A percentile compares a stretch with the other conserved stretches of the same genome.
These are phyloP conservation scores for Kwoniella bestiolae DNA, from an alignment of 768 basidiomycete genomes.

Conservation along the genomic window DNA sequence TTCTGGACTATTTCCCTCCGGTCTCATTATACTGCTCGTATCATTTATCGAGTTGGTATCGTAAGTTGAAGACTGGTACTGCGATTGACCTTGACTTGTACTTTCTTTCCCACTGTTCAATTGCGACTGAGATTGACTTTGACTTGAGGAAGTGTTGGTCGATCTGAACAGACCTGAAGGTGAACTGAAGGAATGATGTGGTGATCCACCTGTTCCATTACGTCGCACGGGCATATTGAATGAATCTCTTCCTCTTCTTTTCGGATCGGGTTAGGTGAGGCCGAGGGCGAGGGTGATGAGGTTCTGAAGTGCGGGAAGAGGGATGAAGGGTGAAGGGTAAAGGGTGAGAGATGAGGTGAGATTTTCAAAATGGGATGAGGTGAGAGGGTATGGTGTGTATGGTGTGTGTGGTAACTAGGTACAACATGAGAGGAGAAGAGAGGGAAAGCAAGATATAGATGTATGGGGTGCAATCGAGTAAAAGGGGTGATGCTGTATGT, in stretches of 20 bases:
- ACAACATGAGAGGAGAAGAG: background rate
- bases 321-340: background rate
- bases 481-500: background rate
- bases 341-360: slow-evolving; percentile 2
- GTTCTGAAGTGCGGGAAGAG: background rate
- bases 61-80: background rate
- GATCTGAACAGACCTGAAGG: slow-evolving; percentile 15
- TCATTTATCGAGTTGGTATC: slow-evolving; percentile 20
- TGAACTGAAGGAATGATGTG: slow-evolving; percentile 26
- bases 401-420: background rate
- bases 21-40: slow-evolving; percentile 16
- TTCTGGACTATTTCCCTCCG: slow-evolving; percentile 55
- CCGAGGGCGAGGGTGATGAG: background rate
- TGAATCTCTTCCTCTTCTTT: background rate
- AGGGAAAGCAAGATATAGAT: background rate
- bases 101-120: background rate
- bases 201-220: slow-evolving; percentile 14
- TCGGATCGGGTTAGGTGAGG: background rate
- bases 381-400: background rate
- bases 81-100: background rate
- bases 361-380: background rate
- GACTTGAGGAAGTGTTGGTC: background rate
- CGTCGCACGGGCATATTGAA: slow-evolving; percentile 22
- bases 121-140: background rate
- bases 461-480: background rate